Percentiles rank a stretch among this genome's conserved stretches.
Evolutionary conservation across 108 stramenopile genomes (phyloP).

Genomic region (Cylindrotheca closterium): DNA sequence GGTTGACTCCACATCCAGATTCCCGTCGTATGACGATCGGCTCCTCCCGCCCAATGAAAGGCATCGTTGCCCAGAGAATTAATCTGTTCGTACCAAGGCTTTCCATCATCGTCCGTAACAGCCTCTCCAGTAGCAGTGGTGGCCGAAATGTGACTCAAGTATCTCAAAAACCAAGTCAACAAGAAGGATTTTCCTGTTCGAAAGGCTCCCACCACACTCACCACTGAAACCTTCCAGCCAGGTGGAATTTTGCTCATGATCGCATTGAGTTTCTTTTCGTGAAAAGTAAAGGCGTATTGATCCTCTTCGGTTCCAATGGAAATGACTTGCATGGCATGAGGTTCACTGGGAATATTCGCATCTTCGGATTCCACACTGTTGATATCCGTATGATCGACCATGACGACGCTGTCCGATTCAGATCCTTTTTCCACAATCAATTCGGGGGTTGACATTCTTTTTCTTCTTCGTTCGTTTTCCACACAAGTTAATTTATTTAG

Average conservation of each 20-base stretch:
- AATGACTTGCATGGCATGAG: slow-evolving; percentile 75
- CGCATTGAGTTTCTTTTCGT: slow-evolving; percentile 75
- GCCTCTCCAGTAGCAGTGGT: background rate
- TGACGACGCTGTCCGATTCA: slow-evolving; percentile 16
- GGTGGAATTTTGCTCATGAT: slow-evolving; percentile 74
- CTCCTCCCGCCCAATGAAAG: slow-evolving; percentile 96
- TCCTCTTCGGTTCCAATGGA: slow-evolving; percentile 82
- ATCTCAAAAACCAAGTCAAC: slow-evolving; percentile 93
- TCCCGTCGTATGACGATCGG: slow-evolving; percentile 95
- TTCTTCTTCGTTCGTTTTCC: no score
- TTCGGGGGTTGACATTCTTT: no score
- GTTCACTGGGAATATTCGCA: background rate
- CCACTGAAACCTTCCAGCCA: slow-evolving; percentile 90
- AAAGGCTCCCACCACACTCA: slow-evolving; percentile 97
- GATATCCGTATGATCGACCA: slow-evolving; percentile 30
- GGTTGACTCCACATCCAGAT: slow-evolving; percentile 99
- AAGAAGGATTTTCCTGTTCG: slow-evolving; percentile 97
- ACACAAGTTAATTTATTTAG: no score
- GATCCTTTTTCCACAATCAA: background rate
- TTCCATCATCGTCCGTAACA: slow-evolving; percentile 18
- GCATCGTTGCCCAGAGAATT: slow-evolving; percentile 61
- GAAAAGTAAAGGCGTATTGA: slow-evolving; percentile 79
- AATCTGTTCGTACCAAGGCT: slow-evolving; percentile 68
- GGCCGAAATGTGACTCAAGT: slow-evolving; percentile 49
- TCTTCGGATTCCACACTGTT: slow-evolving; percentile 1